Base-by-base conservation (phyloP, 495 filamentous ascomycete species). In the Aspergillus conjunctus region DNA sequence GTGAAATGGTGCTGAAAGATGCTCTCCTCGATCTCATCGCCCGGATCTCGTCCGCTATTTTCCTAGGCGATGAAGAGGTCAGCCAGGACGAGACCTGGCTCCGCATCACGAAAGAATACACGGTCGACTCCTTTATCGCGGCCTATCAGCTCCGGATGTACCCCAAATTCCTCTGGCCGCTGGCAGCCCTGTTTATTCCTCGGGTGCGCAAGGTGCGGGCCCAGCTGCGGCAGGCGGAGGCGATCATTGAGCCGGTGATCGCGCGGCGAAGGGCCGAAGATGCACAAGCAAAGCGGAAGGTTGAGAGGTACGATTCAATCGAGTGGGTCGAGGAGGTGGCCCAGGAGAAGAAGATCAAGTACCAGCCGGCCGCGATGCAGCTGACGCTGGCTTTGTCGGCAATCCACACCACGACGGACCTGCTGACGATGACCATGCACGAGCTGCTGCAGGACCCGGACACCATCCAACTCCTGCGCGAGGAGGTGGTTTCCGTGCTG, bases 381-480 rank as follows among this genome's bases (percentile, higher is more conserved):
- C 34, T 68, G 3, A 15, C 21, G 7, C 45, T 69, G 17, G 51
- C 59, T 14, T 4, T 71, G 32, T 64, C 62, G 15, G 62, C 66
- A 7, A 68, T 71, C 12, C 69, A 69, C 41, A 71, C 64, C 7
- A 71, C 64, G 1, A 43, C 66, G 14, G 55, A 59, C 17, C 14
- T 60, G 30, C 34, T 62, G 18, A 56, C 55, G 11, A 55, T 67
- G 30, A 61, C 65, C 9, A 20, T 72, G 20, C 67, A 49, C 34
- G 69, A 74, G 31, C 31, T 72, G 4, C 15, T 11, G 15, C 37
- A 21, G n/a, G 46, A 31, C n/a, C 8, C 7, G 12, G 39, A 32
- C 2, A n/a, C 46, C 12, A 31, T 56, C 3, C 34, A 56, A 15
- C 37, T 14, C 11, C 54, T 56, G 14, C 37, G 54, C 9, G 0